A percentile compares a stretch with the other conserved stretches of the same genome.
Evolutionary conservation across 1,284 basidiomycete species (phyloP).

Genomic region (Ceratobasidium sp.): DNA sequence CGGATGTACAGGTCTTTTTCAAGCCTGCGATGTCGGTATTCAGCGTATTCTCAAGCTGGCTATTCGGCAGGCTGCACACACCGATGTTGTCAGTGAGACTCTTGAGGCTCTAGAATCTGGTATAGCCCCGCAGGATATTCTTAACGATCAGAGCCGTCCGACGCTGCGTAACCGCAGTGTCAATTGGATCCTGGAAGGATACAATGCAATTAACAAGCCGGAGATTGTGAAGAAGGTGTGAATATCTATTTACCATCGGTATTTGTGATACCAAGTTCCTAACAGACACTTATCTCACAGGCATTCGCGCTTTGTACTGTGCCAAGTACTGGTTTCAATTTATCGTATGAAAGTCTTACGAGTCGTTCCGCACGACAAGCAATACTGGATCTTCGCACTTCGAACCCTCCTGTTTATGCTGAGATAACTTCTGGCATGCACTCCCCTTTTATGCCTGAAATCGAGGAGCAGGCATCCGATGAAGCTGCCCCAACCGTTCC

Average conservation of each 20-base stretch:
- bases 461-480: neutral
- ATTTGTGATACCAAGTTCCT: neutral
- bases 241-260: neutral
- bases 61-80: conserved; percentile 51
- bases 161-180: conserved; percentile 26
- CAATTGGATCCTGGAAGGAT: conserved; percentile 10
- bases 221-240: conserved; percentile 35
- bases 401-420: neutral
- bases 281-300: conserved; percentile 23
- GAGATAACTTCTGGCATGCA: neutral
- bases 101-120: neutral
- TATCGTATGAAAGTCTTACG: conserved; percentile 44
- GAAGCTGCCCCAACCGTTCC: neutral
- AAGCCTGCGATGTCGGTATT: conserved; percentile 54
- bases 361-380: conserved; percentile 32
- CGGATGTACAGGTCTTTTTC: conserved; percentile 49
- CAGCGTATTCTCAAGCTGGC: conserved; percentile 53
- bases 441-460: neutral
- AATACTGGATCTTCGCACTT: conserved; percentile 18
- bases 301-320: conserved; percentile 42
- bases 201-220: conserved; percentile 17
- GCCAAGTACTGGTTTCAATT: conserved; percentile 38
- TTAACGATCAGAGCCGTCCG: neutral
- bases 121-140: neutral
- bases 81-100: conserved; percentile 46